These are phyloP conservation scores for Xylaria sp. DNA, from an alignment of 2,329 filamentous ascomycete species.

Conservation along the genomic window DNA sequence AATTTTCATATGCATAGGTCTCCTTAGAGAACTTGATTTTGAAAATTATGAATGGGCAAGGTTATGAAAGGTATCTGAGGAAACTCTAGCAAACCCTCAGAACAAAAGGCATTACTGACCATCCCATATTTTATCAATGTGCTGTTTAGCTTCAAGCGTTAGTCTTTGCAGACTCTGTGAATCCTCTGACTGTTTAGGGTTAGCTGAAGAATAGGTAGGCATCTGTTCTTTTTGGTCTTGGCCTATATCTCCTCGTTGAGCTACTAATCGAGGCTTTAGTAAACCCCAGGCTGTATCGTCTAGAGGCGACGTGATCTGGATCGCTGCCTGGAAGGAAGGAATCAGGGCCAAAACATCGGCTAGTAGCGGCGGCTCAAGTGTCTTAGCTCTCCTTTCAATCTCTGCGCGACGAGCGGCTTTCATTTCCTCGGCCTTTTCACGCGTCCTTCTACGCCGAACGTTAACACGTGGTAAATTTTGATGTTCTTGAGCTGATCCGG, in stretches of 20 bases:
- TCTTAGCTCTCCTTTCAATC: slow-evolving; percentile 76
- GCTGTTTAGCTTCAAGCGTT: slow-evolving; percentile 65
- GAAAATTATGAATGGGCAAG: not conserved
- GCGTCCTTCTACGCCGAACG: slow-evolving; percentile 58
- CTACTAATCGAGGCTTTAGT: slow-evolving; percentile 73
- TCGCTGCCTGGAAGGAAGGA: slow-evolving; percentile 78
- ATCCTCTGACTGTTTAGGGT: slow-evolving; percentile 52
- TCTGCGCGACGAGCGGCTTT: slow-evolving; percentile 74
- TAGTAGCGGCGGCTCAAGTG: slow-evolving; percentile 73
- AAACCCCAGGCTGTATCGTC: slow-evolving; percentile 77
- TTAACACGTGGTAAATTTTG: slow-evolving; percentile 32
- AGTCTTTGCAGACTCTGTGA: slow-evolving; percentile 41
- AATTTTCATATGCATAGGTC: not conserved
- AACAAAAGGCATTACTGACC: slow-evolving; percentile 13
- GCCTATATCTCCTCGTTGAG: slow-evolving; percentile 74
- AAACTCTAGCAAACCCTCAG: not conserved
- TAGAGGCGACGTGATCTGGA: slow-evolving; percentile 75
- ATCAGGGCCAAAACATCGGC: slow-evolving; percentile 74
- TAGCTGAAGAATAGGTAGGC: slow-evolving; percentile 47
- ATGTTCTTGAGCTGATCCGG: not conserved
- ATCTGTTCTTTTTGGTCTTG: slow-evolving; percentile 53
- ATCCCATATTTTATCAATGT: slow-evolving; percentile 76
- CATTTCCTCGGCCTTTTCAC: slow-evolving; percentile 71
- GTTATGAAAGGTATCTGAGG: not conserved
- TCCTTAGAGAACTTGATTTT: not conserved